Conservation (phyloP, 2,329 filamentous ascomycete species). For the Beauveria sp. region DNA sequence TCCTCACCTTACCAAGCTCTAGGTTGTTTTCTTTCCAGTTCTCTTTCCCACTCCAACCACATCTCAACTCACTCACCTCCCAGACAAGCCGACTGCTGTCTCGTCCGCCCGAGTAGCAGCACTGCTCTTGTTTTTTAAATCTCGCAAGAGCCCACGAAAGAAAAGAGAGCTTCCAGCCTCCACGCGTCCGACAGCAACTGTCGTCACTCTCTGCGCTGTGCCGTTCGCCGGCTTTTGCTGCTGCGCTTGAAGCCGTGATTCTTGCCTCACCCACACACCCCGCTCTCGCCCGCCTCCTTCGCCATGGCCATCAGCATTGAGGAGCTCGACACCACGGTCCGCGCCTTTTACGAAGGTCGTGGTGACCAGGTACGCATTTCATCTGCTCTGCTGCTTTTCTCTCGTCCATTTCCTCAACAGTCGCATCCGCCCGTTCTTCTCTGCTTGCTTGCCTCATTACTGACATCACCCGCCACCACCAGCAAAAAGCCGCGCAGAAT, state of each 20-base stretch:
- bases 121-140: neutral
- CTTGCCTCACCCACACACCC: constrained; percentile 21
- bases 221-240: constrained; percentile 17
- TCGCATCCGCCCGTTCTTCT: neutral
- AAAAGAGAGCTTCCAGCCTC: neutral
- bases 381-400: constrained; percentile 18
- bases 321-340: constrained; percentile 94
- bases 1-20: constrained; percentile 12
- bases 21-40: constrained; percentile 14
- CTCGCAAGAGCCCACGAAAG: neutral
- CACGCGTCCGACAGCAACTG: constrained; percentile 18
- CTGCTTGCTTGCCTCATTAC: neutral
- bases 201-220: constrained; percentile 18
- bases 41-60: constrained; percentile 4
- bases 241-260: constrained; percentile 14
- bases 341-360: constrained; percentile 93
- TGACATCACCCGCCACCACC: constrained; percentile 1
- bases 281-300: constrained; percentile 24
- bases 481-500: constrained; percentile 96
- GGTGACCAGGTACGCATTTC: constrained; percentile 70
- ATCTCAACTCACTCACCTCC: neutral
- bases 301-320: constrained; percentile 68
- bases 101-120: neutral
- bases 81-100: neutral
- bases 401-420: constrained; percentile 28